A percentile compares a stretch with the other conserved stretches of the same genome.
These are phyloP conservation scores for Coemansia sp. DNA, from an alignment of 192 early-diverging fungal species.

Conservation along the genomic window DNA sequence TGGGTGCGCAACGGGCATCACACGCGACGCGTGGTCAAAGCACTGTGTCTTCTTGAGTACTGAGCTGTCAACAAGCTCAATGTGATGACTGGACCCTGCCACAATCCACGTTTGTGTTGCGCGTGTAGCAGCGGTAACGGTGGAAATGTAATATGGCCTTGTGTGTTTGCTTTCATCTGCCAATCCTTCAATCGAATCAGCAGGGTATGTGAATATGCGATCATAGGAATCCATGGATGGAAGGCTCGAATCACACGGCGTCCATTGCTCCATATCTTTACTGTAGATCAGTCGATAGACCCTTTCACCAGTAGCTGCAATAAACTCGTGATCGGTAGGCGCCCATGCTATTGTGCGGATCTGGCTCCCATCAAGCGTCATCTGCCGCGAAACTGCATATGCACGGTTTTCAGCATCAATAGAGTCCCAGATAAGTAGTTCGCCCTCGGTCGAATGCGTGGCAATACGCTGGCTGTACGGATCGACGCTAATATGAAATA, in stretches of 20 bases:
- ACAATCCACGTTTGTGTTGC: conserved; percentile 44
- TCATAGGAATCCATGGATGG: conserved; percentile 35
- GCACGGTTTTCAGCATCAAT: conserved; percentile 1
- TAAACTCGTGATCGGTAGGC: conserved; percentile 45
- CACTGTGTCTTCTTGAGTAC: conserved; percentile 8
- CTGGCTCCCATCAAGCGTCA: conserved; percentile 41
- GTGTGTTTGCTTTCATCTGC: background rate
- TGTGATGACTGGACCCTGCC: conserved; percentile 2
- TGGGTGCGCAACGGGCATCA: conserved; percentile 50
- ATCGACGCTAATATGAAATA: conserved; percentile 55
- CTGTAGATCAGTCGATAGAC: conserved; percentile 40
- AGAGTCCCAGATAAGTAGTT: conserved; percentile 50
- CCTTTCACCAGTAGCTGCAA: conserved; percentile 38
- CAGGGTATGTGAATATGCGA: conserved; percentile 47
- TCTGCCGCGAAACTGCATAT: conserved; percentile 29
- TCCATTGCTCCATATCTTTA: conserved; percentile 24
- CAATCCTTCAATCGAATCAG: background rate
- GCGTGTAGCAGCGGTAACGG: conserved; percentile 17
- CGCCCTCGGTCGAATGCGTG: conserved; percentile 44
- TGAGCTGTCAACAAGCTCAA: conserved; percentile 24
- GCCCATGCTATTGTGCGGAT: conserved; percentile 54
- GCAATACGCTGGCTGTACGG: conserved; percentile 49
- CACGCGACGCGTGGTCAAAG: conserved; percentile 48
- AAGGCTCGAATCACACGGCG: conserved; percentile 23
- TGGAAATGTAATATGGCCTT: conserved; percentile 44